Evolutionary conservation across 2,329 filamentous ascomycete genomes (phyloP).

Genomic region (Sclerotinia sclerotiorum): DNA sequence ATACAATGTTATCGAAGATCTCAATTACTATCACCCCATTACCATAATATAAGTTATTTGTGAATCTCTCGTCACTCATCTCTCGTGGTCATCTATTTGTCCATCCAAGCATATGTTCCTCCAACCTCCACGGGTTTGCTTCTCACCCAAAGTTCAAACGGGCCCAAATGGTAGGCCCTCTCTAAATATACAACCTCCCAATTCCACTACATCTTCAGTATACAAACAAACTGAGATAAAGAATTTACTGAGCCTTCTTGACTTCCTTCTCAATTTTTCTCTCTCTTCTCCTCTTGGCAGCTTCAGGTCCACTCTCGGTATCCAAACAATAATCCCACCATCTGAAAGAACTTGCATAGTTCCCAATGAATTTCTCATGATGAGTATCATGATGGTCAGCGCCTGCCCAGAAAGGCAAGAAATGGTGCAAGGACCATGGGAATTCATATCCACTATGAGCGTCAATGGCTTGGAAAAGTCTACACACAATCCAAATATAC

Average conservation of each 20-base stretch:
- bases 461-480: slow-evolving; percentile 96
- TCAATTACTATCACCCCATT: neutral
- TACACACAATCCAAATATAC: slow-evolving; percentile 93
- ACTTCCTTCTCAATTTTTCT: slow-evolving; percentile 64
- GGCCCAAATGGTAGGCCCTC: neutral
- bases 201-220: neutral
- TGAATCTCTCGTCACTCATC: slow-evolving; percentile 11
- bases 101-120: neutral
- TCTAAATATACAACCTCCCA: slow-evolving; percentile 1
- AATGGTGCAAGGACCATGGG: slow-evolving; percentile 92
- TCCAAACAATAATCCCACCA: slow-evolving; percentile 98
- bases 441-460: slow-evolving; percentile 98
- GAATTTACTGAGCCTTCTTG: slow-evolving; percentile 49
- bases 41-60: slow-evolving; percentile 12
- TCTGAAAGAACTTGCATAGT: slow-evolving; percentile 96
- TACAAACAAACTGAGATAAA: neutral
- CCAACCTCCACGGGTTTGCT: neutral
- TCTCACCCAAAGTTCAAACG: neutral
- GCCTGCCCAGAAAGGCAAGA: slow-evolving; percentile 97
- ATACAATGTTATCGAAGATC: neutral
- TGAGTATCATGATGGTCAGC: slow-evolving; percentile 95
- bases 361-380: slow-evolving; percentile 98
- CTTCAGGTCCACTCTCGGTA: slow-evolving; percentile 88
- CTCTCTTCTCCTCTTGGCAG: slow-evolving; percentile 79
- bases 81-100: slow-evolving; percentile 5